A percentile compares a stretch with the other conserved stretches of the same genome.
Conservation (phyloP, 805 yeast genomes). For the Maudiozyma saulgeensis region DNA sequence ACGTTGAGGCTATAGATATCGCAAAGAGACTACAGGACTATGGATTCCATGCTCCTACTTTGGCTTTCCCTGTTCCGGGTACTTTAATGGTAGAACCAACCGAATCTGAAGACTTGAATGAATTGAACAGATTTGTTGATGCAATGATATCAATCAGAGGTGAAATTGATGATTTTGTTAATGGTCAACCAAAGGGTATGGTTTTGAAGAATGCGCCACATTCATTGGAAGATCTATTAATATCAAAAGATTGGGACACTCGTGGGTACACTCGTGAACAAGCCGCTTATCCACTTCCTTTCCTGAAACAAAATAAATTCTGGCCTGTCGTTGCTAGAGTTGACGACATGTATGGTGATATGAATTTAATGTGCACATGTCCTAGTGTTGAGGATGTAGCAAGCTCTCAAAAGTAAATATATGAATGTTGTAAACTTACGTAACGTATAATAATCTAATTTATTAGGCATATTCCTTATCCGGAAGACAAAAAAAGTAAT, state of each 20-base stretch:
- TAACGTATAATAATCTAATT: too few relatives aligned
- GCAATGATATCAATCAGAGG: conserved; percentile 72
- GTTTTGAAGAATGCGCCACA: conserved; percentile 90
- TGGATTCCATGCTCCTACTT: conserved; percentile 97
- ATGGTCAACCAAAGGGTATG: conserved; percentile 54
- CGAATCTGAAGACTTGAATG: conserved; percentile 82
- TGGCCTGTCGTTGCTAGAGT: conserved; percentile 95
- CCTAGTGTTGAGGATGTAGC: conserved; percentile 65
- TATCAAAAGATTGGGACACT: conserved; percentile 59
- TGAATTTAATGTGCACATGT: conserved; percentile 88
- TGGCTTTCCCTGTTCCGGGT: conserved; percentile 98
- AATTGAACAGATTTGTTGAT: conserved; percentile 83
- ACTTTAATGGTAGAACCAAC: conserved; percentile 98
- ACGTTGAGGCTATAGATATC: conserved; percentile 90
- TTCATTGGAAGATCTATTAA: conserved; percentile 66
- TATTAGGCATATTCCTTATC: too few relatives aligned
- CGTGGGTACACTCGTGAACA: conserved; percentile 87
- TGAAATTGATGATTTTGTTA: conserved; percentile 68
- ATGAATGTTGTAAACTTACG: background rate
- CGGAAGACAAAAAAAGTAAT: too few relatives aligned
- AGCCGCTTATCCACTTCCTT: conserved; percentile 88
- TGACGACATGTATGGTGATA: conserved; percentile 91
- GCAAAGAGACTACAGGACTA: conserved; percentile 97
- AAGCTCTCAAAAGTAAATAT: conserved; percentile 1
- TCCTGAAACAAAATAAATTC: conserved; percentile 63